Percentiles rank a stretch among this genome's conserved stretches.
Evolutionary conservation across 768 basidiomycete genomes (phyloP).

Genomic region (Mycena floridula): DNA sequence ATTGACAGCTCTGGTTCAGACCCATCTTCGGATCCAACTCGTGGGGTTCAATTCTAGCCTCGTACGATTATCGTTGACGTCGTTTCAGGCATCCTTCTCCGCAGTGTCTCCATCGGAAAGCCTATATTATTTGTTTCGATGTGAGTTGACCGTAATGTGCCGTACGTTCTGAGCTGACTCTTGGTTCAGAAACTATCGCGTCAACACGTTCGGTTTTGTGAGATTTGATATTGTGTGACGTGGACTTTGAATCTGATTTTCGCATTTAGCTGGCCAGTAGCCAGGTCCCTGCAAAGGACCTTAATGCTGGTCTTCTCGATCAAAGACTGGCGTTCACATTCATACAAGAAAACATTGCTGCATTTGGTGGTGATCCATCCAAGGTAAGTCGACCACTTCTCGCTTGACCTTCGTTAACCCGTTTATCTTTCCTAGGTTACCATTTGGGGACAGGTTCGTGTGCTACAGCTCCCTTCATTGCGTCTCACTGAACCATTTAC

Average conservation of each 20-base stretch:
- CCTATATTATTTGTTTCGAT: constrained; percentile 55
- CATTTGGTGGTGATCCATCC: constrained; percentile 57
- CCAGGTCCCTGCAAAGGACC: constrained; percentile 36
- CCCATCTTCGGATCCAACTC: constrained; percentile 37
- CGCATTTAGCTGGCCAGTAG: constrained; percentile 37
- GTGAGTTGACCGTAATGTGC: constrained; percentile 18
- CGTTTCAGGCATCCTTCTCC: constrained; percentile 39
- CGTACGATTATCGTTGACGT: not conserved
- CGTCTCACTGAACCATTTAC: not conserved
- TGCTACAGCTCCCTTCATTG: not conserved
- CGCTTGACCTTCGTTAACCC: not conserved
- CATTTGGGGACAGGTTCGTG: constrained; percentile 49
- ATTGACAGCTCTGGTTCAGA: constrained; percentile 36
- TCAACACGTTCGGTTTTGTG: constrained; percentile 56
- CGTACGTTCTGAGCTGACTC: not conserved
- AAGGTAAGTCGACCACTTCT: constrained; percentile 29
- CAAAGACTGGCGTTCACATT: constrained; percentile 54
- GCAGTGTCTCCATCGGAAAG: constrained; percentile 38
- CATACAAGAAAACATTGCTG: constrained; percentile 57
- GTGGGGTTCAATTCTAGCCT: constrained; percentile 20
- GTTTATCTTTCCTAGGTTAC: constrained; percentile 31
- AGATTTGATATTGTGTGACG: constrained; percentile 8
- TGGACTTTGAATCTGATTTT: not conserved
- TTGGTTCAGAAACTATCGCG: constrained; percentile 41
- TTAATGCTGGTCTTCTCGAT: constrained; percentile 58